Evolutionary conservation across 352 stramenopile genomes (phyloP).

Genomic region (Aphanomyces invadans): DNA sequence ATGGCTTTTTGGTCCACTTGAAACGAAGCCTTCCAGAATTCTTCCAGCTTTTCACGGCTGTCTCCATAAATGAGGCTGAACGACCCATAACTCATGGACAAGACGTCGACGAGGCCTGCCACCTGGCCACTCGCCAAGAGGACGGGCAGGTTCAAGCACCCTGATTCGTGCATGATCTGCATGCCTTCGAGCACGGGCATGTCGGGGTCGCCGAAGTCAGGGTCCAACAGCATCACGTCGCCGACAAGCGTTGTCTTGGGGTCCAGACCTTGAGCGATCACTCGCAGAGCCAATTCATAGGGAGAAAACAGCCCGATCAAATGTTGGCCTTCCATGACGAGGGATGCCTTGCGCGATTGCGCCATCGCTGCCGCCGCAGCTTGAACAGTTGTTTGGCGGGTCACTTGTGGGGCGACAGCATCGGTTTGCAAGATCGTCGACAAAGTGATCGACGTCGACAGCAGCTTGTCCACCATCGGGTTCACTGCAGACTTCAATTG

Average conservation of each 20-base stretch:
- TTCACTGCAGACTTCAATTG: constrained; percentile 36
- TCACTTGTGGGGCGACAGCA: constrained; percentile 8
- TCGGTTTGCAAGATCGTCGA: constrained; percentile 82
- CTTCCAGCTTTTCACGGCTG: constrained; percentile 80
- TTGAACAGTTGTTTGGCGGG: constrained; percentile 56
- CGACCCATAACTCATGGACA: constrained; percentile 79
- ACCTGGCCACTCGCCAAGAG: constrained; percentile 51
- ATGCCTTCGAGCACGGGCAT: constrained; percentile 79
- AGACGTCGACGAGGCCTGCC: constrained; percentile 74
- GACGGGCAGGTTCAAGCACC: constrained; percentile 74
- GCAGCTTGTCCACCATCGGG: constrained; percentile 75
- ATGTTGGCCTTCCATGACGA: constrained; percentile 84
- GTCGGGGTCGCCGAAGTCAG: constrained; percentile 53
- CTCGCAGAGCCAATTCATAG: constrained; percentile 94
- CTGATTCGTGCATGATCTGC: constrained; percentile 85
- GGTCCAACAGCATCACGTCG: constrained; percentile 86
- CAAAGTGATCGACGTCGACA: constrained; percentile 55
- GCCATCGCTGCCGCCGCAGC: constrained; percentile 75
- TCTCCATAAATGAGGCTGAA: constrained; percentile 85
- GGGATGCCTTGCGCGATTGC: constrained; percentile 81
- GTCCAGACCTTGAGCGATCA: constrained; percentile 89
- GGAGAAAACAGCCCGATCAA: constrained; percentile 95
- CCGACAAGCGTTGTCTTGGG: constrained; percentile 84
- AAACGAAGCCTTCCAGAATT: constrained; percentile 84
- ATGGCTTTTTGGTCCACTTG: constrained; percentile 50